Percentiles rank a stretch among this genome's conserved stretches.
phyloP scores from a whole-genome alignment of 352 stramenopile species.

The Globisporangium apiculatum region DNA sequence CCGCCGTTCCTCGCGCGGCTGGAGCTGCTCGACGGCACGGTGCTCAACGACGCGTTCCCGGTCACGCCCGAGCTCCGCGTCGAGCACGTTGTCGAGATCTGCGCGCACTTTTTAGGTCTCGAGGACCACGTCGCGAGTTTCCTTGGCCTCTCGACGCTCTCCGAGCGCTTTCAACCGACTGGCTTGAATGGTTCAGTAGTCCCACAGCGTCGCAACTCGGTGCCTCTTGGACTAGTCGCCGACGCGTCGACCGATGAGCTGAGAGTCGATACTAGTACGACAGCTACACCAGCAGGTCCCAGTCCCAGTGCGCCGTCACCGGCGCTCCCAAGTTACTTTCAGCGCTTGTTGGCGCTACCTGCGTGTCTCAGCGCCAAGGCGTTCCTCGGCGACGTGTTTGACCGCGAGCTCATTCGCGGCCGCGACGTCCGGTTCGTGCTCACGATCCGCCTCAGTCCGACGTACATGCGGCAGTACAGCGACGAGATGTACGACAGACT shows the following conservation, averaged over 20 bases:
- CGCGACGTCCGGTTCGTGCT: conserved; percentile 89
- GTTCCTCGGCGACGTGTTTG: conserved; percentile 89
- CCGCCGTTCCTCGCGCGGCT: conserved; percentile 91
- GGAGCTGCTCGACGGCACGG: conserved; percentile 89
- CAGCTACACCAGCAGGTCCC: too few species aligned
- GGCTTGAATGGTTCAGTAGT: too few species aligned
- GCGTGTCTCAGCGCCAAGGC: conserved; percentile 77
- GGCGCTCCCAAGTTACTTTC: conserved; percentile 43
- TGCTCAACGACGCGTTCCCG: conserved; percentile 88
- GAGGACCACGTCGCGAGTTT: conserved; percentile 84
- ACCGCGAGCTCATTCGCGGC: conserved; percentile 84
- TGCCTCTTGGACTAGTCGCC: conserved; percentile 10
- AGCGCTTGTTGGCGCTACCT: conserved; percentile 69
- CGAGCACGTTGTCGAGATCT: conserved; percentile 89
- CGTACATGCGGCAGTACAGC: conserved; percentile 76
- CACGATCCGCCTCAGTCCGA: conserved; percentile 88
- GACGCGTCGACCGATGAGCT: not conserved
- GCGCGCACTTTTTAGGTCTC: conserved; percentile 87
- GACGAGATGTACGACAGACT: conserved; percentile 82
- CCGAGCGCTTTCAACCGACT: conserved; percentile 24
- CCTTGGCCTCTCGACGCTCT: conserved; percentile 47
- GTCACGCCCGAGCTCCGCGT: conserved; percentile 91
- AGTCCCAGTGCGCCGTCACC: conserved; percentile 16
- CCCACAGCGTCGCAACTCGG: conserved; percentile 19
- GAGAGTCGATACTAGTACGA: not conserved